phyloP scores from a whole-genome alignment of 176 grass and related monocot species.

The Ampelocalamus luodianensis region DNA sequence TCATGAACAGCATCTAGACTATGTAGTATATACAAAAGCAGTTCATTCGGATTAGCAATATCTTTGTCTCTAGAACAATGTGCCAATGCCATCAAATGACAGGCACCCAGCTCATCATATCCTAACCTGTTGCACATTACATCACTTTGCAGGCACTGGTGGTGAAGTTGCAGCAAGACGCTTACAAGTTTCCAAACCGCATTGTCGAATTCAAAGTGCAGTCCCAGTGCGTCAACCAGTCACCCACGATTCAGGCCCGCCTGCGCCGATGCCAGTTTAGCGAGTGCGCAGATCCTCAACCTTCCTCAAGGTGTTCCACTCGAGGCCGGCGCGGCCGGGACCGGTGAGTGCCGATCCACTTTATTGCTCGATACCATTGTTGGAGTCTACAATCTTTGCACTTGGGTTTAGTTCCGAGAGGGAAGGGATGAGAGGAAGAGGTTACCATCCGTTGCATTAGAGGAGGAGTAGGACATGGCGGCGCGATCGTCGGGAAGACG shows the following conservation, averaged over 20 bases:
- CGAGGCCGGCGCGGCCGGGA: no score
- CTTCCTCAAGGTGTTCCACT: constrained; percentile 21
- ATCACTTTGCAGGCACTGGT: constrained; percentile 51
- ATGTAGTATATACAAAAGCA: background rate
- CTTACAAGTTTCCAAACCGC: constrained; percentile 60
- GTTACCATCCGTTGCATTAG: no score
- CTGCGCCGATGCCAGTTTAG: background rate
- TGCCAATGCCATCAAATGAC: background rate
- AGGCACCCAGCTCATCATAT: background rate
- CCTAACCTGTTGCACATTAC: background rate
- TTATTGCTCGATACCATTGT: no score
- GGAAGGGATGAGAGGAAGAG: no score
- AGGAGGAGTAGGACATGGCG: no score
- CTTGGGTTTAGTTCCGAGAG: no score
- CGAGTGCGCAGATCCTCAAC: constrained; percentile 45
- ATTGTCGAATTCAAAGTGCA: constrained; percentile 69
- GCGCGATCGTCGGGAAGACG: no score
- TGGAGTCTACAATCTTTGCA: no score
- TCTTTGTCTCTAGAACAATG: background rate
- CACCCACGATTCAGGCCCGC: constrained; percentile 5
- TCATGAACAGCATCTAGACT: background rate
- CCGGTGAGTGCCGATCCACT: no score
- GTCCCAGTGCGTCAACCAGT: constrained; percentile 32
- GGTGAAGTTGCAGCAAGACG: constrained; percentile 72
- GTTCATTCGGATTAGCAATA: background rate